Conservation (phyloP, 495 filamentous ascomycete species). For the Lasiosphaeriaceae sp. region DNA sequence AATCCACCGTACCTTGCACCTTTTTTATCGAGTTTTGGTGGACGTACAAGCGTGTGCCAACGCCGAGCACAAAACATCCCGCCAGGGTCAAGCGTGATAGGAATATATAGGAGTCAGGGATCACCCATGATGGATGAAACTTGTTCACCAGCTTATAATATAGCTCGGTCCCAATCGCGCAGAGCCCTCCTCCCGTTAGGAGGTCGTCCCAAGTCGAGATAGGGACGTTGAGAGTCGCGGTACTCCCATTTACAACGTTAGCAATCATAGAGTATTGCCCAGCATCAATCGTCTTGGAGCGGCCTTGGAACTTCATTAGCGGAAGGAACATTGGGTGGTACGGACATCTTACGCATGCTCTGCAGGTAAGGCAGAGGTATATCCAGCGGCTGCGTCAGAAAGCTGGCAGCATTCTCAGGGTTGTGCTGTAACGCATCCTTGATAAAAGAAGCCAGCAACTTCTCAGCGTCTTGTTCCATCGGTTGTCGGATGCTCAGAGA, state of each 20-base stretch:
- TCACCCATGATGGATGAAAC: neutral
- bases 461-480: neutral
- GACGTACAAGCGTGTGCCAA: neutral
- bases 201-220: neutral
- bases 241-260: neutral
- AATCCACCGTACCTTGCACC: neutral
- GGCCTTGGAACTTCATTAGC: neutral
- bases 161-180: neutral
- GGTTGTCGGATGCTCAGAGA: too few relatives aligned
- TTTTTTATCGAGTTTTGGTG: neutral
- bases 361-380: neutral
- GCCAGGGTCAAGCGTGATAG: neutral
- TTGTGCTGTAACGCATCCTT: neutral
- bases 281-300: neutral
- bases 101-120: neutral
- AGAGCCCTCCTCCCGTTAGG: neutral
- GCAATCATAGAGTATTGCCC: neutral
- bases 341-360: neutral
- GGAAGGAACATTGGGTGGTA: neutral
- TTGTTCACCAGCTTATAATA: neutral
- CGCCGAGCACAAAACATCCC: neutral
- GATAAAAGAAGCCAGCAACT: neutral
- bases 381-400: neutral
- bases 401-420: neutral
- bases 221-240: neutral